Percentiles rank a stretch among this genome's conserved stretches.
Evolutionary conservation across 169 alveolate species (phyloP).

Genomic region (Plasmodium gaboni): DNA sequence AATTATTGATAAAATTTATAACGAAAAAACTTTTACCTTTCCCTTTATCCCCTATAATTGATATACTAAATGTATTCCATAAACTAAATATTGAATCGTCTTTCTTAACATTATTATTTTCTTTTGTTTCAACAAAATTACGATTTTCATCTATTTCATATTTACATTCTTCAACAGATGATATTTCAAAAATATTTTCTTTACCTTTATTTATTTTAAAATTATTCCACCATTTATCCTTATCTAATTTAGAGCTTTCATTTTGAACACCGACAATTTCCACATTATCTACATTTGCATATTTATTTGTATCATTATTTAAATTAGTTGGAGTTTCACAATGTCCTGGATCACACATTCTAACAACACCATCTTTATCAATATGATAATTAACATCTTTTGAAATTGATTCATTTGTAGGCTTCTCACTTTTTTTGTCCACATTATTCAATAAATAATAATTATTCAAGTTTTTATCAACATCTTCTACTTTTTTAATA

Average conservation of each 20-base stretch:
- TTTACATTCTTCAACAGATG: background rate
- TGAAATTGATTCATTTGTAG: too few species aligned
- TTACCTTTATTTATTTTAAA: too few species aligned
- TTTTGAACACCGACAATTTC: too few species aligned
- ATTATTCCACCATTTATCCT: too few species aligned
- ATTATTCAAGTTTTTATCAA: background rate
- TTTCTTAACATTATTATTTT: background rate
- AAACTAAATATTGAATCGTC: background rate
- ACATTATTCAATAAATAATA: background rate
- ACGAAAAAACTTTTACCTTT: conserved; percentile 47
- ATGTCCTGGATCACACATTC: background rate
- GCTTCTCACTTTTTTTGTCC: too few species aligned
- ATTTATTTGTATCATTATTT: background rate
- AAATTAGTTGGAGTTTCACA: background rate
- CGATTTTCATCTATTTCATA: too few species aligned
- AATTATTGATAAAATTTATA: conserved; percentile 40
- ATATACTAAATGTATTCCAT: conserved; percentile 27
- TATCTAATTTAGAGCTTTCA: too few species aligned
- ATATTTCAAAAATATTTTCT: too few species aligned
- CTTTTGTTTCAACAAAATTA: background rate
- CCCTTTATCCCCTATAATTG: conserved; percentile 47
- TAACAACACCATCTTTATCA: background rate
- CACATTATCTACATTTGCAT: background rate
- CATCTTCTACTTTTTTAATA: conserved; percentile 13
- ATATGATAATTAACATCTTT: background rate